A percentile compares a stretch with the other conserved stretches of the same genome.
These are phyloP conservation scores for Cafeteria roenbergensis DNA, from an alignment of 108 stramenopile genomes.

Conservation along the genomic window DNA sequence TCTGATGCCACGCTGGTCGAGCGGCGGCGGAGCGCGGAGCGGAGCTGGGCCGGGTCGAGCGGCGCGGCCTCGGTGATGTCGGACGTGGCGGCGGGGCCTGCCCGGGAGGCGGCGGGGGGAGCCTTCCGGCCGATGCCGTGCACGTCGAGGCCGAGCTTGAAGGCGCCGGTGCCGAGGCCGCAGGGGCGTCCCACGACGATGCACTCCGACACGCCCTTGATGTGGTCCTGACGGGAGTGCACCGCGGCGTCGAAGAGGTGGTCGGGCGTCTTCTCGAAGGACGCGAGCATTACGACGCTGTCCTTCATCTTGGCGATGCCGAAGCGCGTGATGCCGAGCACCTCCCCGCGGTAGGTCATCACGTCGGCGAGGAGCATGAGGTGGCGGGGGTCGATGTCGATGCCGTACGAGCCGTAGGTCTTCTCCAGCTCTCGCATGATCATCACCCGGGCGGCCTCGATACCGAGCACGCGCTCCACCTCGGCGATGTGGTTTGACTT, in stretches of 20 bases:
- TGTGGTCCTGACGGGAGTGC: constrained; percentile 80
- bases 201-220: constrained; percentile 94
- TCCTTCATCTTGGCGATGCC: constrained; percentile 97
- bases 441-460: constrained; percentile 79
- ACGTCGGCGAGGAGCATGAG: constrained; percentile 85
- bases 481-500: constrained; percentile 91
- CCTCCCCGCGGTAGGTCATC: constrained; percentile 80
- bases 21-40: too few relatives aligned
- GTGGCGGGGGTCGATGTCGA: constrained; percentile 86
- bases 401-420: constrained; percentile 88
- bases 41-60: too few relatives aligned
- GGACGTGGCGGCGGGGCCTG: too few relatives aligned
- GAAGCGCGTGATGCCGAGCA: constrained; percentile 88
- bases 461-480: constrained; percentile 74
- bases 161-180: constrained; percentile 85
- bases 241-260: constrained; percentile 97
- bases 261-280: constrained; percentile 98
- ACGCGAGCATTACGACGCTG: constrained; percentile 89
- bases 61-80: too few relatives aligned
- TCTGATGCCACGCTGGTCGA: too few relatives aligned
- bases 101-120: too few relatives aligned
- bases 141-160: constrained; percentile 79
- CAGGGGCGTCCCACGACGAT: constrained; percentile 99
- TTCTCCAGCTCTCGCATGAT: constrained; percentile 79
- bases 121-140: too few relatives aligned